Conservation (phyloP, 169 alveolate genomes). For the Cyclospora cayetanensis region DNA sequence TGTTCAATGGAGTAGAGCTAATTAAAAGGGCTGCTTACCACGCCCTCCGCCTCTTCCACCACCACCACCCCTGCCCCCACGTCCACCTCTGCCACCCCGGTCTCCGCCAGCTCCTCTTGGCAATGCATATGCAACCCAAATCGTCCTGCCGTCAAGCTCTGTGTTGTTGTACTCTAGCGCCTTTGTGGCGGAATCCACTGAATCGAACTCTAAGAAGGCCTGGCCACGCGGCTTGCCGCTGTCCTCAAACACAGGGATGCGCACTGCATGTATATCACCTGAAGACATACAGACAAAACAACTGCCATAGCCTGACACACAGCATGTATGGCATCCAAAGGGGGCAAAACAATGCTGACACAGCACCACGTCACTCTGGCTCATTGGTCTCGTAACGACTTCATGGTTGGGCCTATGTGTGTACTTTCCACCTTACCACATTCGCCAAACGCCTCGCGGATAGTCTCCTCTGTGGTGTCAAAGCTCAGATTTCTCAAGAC, state of each 20-base stretch:
- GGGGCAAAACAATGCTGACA: neutral
- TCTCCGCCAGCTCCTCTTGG: slow-evolving; percentile 81
- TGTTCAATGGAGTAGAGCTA: neutral
- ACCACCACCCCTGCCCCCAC: slow-evolving; percentile 80
- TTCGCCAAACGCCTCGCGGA: slow-evolving; percentile 82
- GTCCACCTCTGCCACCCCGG: slow-evolving; percentile 78
- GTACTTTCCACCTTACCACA: slow-evolving; percentile 81
- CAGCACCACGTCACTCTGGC: neutral
- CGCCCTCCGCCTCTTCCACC: slow-evolving; percentile 84
- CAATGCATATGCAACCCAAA: slow-evolving; percentile 81
- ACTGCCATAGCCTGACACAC: neutral
- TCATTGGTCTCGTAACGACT: neutral
- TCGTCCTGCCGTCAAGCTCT: slow-evolving; percentile 84
- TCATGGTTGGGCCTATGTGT: slow-evolving; percentile 23
- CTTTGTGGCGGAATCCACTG: slow-evolving; percentile 82
- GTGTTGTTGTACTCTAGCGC: slow-evolving; percentile 84
- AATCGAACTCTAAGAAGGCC: slow-evolving; percentile 79
- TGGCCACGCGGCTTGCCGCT: slow-evolving; percentile 83
- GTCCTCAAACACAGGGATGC: slow-evolving; percentile 83
- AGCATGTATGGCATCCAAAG: neutral
- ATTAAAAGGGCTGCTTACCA: slow-evolving; percentile 38
- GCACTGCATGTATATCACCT: slow-evolving; percentile 70
- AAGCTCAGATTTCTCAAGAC: slow-evolving; percentile 82
- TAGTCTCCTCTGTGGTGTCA: slow-evolving; percentile 80
- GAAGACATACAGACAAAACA: neutral